Base-by-base conservation (phyloP, 495 filamentous ascomycete species). In the Annulohypoxylon moriforme region DNA sequence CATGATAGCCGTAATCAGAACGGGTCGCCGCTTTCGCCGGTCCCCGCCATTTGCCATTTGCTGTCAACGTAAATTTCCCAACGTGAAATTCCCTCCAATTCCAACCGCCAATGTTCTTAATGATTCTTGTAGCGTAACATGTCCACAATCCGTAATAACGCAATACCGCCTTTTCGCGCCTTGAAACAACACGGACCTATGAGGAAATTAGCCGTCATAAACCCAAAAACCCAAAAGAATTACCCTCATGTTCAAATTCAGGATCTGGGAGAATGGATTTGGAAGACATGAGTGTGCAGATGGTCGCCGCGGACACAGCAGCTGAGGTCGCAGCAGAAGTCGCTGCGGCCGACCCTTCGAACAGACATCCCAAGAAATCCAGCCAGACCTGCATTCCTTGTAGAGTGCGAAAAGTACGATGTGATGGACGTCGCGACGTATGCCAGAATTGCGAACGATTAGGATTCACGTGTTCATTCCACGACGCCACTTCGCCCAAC, bases 371-470 rank as follows among this genome's bases (percentile, higher is more conserved):
- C 10, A 80, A 80, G 64, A 80, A 80, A 56, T 77, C 78, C 18
- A 78, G 76, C 38, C 76, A 77, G 64, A 85, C 83, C 27, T 85
- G 83, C 69, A 76, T 81, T 63, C 82, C 83, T 8, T 85, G 83
- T 64, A 81, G 83, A 11, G 78, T 80, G 27, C 82, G 83, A 66
- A 85, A 85, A 73, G 83, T 85, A 14, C 82, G 83, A 24, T 85
- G 83, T 71, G 83, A 85, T 56, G 83, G 83, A 10, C 79, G 79
- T 0, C 82, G 78, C 13, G 77, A 75, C 16, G 71, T 79, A 57
- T 85, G 83, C 66, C 77, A 79, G 68, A 85, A 84, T 75, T 85
- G 83, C 71, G 81, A 85, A 57, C 83, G 83, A 9, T 78, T 85
- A 10, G 82, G 81, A 36, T 84, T 85, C 60, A 75, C 75, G 38